A percentile compares a stretch with the other conserved stretches of the same genome.
phyloP scores from a whole-genome alignment of 139 green algal species.

The Tetradesmus lagerheimii region DNA sequence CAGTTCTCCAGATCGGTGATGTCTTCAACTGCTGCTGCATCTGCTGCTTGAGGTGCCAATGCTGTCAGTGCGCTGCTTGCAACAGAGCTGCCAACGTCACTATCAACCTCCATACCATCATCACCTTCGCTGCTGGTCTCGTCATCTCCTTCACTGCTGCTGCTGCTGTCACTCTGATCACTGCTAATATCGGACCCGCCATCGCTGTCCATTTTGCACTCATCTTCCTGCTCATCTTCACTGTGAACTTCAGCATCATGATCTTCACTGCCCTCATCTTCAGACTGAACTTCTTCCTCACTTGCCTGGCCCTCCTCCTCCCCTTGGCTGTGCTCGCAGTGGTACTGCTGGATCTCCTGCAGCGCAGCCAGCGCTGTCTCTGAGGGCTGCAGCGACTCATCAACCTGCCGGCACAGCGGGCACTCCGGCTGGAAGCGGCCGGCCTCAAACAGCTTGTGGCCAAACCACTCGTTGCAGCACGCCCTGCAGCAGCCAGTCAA shows the following conservation, averaged over 20 bases:
- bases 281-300: not conserved
- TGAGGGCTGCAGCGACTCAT: slow-evolving; percentile 10
- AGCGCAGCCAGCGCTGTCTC: slow-evolving; percentile 11
- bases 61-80: not conserved
- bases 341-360: slow-evolving; percentile 20
- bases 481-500: not conserved
- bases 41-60: not conserved
- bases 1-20: not conserved
- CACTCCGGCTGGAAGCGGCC: slow-evolving; percentile 17
- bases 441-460: slow-evolving; percentile 6
- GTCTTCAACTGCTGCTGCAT: not conserved
- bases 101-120: not conserved
- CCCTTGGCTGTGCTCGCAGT: not conserved
- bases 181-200: not conserved
- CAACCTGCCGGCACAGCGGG: slow-evolving; percentile 30
- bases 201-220: not conserved
- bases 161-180: not conserved
- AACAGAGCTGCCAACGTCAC: not conserved
- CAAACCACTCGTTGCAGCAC: slow-evolving; percentile 43
- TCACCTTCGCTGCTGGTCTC: not conserved
- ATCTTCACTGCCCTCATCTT: not conserved
- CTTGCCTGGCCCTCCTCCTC: not conserved
- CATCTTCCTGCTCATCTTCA: not conserved
- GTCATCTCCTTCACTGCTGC: not conserved
- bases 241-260: no score